Evolutionary conservation across 345 rosid genomes (phyloP).

Genomic region (Diplotaxis tenuifolia): DNA sequence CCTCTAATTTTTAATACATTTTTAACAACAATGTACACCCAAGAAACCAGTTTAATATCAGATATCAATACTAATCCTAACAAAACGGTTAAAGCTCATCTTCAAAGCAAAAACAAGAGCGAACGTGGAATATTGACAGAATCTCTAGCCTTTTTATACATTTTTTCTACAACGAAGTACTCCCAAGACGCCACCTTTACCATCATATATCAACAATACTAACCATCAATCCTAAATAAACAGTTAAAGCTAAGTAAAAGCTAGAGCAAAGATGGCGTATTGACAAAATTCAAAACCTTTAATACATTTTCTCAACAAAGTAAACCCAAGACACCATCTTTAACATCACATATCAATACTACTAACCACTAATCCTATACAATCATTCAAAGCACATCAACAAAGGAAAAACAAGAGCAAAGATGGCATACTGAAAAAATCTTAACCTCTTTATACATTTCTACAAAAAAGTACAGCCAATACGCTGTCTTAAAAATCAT

Average conservation of each 20-base stretch:
- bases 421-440: background rate
- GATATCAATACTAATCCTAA: background rate
- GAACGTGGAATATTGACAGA: background rate
- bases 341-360: slow-evolving; percentile 3
- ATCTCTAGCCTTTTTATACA: slow-evolving; percentile 15
- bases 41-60: background rate
- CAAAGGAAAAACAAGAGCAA: background rate
- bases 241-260: background rate
- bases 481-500: background rate
- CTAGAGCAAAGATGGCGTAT: background rate
- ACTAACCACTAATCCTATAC: background rate
- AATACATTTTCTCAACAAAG: background rate
- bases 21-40: background rate
- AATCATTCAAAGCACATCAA: background rate
- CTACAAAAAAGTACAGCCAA: background rate
- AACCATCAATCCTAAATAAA: background rate
- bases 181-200: background rate
- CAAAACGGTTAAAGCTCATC: background rate
- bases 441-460: slow-evolving; percentile 21
- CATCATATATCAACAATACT: background rate
- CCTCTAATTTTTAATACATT: background rate
- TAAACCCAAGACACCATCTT: background rate
- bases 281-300: background rate
- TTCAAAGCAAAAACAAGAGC: background rate
- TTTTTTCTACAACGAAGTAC: background rate